Evolutionary conservation across 2,329 filamentous ascomycete genomes (phyloP), one percentile per base, ranked within the genome.

Genomic region (Fusarium pseudonygamai): DNA sequence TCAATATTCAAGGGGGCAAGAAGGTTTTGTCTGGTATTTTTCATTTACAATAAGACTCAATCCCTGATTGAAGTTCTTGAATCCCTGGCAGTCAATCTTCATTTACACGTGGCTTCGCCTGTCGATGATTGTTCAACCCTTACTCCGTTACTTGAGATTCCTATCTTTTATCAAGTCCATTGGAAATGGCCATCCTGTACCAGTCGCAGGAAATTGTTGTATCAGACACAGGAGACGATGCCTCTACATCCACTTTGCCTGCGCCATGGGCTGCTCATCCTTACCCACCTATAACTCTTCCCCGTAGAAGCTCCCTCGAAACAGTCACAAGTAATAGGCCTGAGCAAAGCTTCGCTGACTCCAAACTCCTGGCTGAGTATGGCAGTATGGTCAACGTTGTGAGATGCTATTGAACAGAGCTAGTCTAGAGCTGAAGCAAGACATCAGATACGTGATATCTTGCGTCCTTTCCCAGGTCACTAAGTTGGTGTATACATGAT

Each of bases 101-200:
- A 34, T 68, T 14, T 42, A 67, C 24, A 61, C 55, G 63, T 67
- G 63, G 40, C 65, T 67, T 67, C 34, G 22, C 30, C 34, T 53
- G n/a, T 53, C 16, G 24, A 24, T 50, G 30, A 24, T 32, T 53
- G 32, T 53, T 24, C 50, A 53, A 28, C 24, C 50, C 50, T 39
- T 22, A 26, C 47, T 24, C 4, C 30, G 9, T 42, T 37, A 61
- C 24, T 55, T n/a, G 24, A 49, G 28, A n/a, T 50, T 50, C 12
- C 18, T 47, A 47, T 47, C 26, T 47, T 22, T 30, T 16, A 46
- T 42, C 18, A 26, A 36, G 37, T 26, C 28, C 24, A 28, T 39
- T 28, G 20, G 34, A 24, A 53, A 53, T 53, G 24, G 15, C 20
- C 34, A 39, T 55, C 20, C 50, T 55, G 50, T n/a, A n/a, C 11